phyloP scores from a whole-genome alignment of 2,329 filamentous ascomycete genomes.

The Aspergillus sp. region DNA sequence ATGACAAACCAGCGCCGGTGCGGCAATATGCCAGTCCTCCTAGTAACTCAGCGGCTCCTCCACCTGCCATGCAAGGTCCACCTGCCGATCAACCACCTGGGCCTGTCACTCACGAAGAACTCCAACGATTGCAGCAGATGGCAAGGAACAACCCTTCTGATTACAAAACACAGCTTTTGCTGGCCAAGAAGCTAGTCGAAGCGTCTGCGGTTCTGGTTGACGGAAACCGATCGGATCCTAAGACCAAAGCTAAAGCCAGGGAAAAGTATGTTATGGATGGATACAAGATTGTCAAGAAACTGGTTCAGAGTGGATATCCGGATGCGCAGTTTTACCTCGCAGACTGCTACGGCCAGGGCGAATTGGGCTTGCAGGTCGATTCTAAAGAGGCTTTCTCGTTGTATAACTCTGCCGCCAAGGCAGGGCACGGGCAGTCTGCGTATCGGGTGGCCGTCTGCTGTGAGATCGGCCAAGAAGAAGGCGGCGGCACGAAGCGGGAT shows the following conservation, averaged over 20 bases:
- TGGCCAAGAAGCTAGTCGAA: slow-evolving; percentile 79
- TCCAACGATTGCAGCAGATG: slow-evolving; percentile 62
- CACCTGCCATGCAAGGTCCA: slow-evolving; percentile 20
- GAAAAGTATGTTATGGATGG: slow-evolving; percentile 80
- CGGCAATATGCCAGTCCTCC: slow-evolving; percentile 42
- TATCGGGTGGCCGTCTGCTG: slow-evolving; percentile 96
- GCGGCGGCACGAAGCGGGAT: slow-evolving; percentile 83
- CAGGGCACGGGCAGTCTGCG: slow-evolving; percentile 74
- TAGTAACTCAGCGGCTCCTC: slow-evolving; percentile 21
- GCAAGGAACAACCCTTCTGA: slow-evolving; percentile 66
- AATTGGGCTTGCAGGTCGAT: slow-evolving; percentile 69
- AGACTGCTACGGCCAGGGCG: slow-evolving; percentile 75
- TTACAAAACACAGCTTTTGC: slow-evolving; percentile 57
- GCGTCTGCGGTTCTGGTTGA: slow-evolving; percentile 71
- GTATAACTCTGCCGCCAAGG: slow-evolving; percentile 88
- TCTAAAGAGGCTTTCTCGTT: slow-evolving; percentile 86
- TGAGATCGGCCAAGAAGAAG: slow-evolving; percentile 89
- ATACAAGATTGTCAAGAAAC: slow-evolving; percentile 84
- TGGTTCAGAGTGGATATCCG: slow-evolving; percentile 60
- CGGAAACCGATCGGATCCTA: slow-evolving; percentile 60
- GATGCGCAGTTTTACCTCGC: slow-evolving; percentile 93
- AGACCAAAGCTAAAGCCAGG: slow-evolving; percentile 53
- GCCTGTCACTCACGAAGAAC: slow-evolving; percentile 67
- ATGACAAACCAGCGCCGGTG: slow-evolving; percentile 44
- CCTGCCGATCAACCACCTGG: slow-evolving; percentile 14